These are phyloP conservation scores for Pythium brachiatum DNA, from an alignment of 352 stramenopile species.

Conservation along the genomic window DNA sequence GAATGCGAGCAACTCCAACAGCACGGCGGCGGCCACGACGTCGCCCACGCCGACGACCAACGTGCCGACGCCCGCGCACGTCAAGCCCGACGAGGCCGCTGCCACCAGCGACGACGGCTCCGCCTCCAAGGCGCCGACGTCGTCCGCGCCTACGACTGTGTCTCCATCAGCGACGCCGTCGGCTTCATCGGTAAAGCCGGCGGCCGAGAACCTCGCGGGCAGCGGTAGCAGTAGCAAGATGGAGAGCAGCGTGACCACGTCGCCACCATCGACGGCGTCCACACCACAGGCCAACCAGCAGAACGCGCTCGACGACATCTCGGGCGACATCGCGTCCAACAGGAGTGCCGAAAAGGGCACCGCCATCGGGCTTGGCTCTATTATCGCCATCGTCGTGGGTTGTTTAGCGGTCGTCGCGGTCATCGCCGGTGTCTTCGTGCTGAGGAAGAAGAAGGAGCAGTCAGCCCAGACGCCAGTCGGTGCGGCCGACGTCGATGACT, in stretches of 20 bases:
- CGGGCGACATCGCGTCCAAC: constrained; percentile 26
- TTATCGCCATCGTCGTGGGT: constrained; percentile 64
- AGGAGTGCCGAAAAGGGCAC: background rate
- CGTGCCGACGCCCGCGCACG: constrained; percentile 19
- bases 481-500: constrained; percentile 35
- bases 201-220: background rate
- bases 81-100: constrained; percentile 15
- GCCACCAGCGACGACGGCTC: background rate
- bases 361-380: constrained; percentile 34
- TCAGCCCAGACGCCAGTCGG: constrained; percentile 43
- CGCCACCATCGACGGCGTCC: background rate
- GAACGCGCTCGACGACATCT: constrained; percentile 34
- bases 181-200: constrained; percentile 25
- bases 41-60: constrained; percentile 9
- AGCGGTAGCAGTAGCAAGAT: background rate
- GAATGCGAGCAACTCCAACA: constrained; percentile 6
- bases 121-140: background rate
- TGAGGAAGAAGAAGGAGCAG: constrained; percentile 62
- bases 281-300: constrained; percentile 27
- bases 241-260: background rate
- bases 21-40: background rate
- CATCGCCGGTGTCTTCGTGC: constrained; percentile 58
- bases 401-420: constrained; percentile 72
- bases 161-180: constrained; percentile 1
- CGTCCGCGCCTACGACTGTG: background rate